Evolutionary conservation across 345 rosid genomes (phyloP), one percentile per base, ranked within the genome.

Genomic region (Adansonia digitata): DNA sequence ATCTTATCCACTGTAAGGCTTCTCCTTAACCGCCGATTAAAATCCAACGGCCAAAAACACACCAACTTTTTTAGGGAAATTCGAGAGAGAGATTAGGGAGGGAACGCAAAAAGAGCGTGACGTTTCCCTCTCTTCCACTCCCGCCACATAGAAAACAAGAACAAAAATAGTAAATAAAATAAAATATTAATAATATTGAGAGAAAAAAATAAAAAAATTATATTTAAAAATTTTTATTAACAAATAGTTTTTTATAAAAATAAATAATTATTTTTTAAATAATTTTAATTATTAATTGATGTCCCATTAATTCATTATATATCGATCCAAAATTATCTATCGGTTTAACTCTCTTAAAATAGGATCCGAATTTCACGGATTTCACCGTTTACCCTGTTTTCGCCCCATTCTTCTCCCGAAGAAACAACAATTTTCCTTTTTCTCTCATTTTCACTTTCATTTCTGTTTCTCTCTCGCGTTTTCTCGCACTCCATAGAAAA

Each of bases 401-500:
- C 77, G 42, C 46, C 75, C 42, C 15, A 2, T 43, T 1, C 35
- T 13, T 27, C 77, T 5, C n/a, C 13, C 35, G 9, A 2, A 15
- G 5, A 15, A 13, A 24, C 8, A 43, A 39, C 4, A n/a, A 6
- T 1, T 52, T 67, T 29, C 9, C 45, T 1, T 42, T 74, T 17
- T 22, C 4, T 72, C 34, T 34, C 2, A 72, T 11, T 29, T 10
- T 70, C 43, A 22, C 2, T 39, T 48, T 77, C 69, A 64, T 64
- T 73, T 76, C 75, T 78, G 62, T 57, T 65, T 75, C 81, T 61
- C 80, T 81, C 65, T 77, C 70, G 17, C 65, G 74, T 77, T 78
- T 79, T 82, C 77, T 77, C 78, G 79, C 83, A 73, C 87, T 77
- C 79, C 81, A 80, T n/a, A 39, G 71, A 8, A 62, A 51, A 8